phyloP scores from a whole-genome alignment of 2,329 filamentous ascomycete species.

The Fusarium goolgardi region DNA sequence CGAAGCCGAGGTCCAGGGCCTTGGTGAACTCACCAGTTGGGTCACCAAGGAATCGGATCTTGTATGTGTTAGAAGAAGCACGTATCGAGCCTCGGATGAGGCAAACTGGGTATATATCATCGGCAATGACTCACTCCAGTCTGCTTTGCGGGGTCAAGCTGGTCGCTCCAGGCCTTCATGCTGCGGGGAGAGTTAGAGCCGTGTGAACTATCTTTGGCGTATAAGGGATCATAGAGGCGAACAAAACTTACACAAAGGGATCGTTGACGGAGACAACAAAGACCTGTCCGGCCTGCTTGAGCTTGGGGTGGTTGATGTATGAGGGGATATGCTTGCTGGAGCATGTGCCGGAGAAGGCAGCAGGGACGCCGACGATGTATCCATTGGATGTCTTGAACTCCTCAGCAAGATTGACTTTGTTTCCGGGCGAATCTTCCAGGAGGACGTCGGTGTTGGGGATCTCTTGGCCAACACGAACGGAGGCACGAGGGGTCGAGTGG shows the following conservation, averaged over 20 bases:
- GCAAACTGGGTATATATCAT: not conserved
- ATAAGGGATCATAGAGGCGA: not conserved
- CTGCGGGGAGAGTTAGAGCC: conserved; percentile 56
- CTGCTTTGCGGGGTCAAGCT: conserved; percentile 78
- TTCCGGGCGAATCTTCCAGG: conserved; percentile 87
- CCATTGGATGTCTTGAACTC: conserved; percentile 79
- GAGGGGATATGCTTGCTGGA: conserved; percentile 80
- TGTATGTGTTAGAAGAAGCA: conserved; percentile 6
- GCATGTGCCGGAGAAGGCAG: conserved; percentile 74
- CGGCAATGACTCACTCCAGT: conserved; percentile 74
- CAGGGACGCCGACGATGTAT: conserved; percentile 86
- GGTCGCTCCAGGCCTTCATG: conserved; percentile 88
- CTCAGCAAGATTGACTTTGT: conserved; percentile 87
- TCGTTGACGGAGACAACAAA: conserved; percentile 96
- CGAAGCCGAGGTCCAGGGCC: conserved; percentile 84
- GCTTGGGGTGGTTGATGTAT: conserved; percentile 82
- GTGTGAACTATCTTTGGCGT: not conserved
- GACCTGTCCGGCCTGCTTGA: conserved; percentile 83
- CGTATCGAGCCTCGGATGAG: not conserved
- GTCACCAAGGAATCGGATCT: conserved; percentile 93
- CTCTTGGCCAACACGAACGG: conserved; percentile 81
- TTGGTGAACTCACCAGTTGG: conserved; percentile 83
- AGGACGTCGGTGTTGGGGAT: conserved; percentile 82
- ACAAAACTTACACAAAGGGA: conserved; percentile 81
- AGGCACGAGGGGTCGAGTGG: conserved; percentile 70